Percentiles rank a stretch among this genome's conserved stretches.
These are phyloP conservation scores for Strigomonas culicis DNA, from an alignment of 208 protist species.

Conservation along the genomic window DNA sequence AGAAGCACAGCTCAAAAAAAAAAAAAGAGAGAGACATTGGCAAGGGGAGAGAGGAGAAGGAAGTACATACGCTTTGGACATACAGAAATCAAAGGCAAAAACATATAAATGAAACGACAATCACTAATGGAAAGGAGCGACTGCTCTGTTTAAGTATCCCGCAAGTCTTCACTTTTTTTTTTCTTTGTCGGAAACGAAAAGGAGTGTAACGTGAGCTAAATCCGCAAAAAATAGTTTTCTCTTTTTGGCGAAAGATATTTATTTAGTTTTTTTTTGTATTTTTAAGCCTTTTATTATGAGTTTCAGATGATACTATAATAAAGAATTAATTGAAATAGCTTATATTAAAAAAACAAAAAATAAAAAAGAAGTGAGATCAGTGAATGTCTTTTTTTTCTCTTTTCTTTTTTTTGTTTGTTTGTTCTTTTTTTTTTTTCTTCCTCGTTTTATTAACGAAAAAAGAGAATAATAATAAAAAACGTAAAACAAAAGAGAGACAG, in stretches of 20 bases:
- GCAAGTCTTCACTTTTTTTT: not conserved
- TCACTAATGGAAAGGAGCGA: not conserved
- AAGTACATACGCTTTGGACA: not conserved
- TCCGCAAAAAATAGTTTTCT: not conserved
- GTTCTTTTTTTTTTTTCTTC: not conserved
- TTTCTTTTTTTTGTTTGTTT: not conserved
- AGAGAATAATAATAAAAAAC: not conserved
- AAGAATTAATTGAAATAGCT: no score
- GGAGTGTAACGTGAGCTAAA: not conserved
- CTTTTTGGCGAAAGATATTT: conserved; percentile 8
- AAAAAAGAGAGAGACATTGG: no score
- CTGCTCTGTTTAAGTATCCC: no score
- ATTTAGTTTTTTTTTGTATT: conserved; percentile 1
- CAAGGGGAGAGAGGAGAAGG: not conserved
- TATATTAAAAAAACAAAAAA: not conserved
- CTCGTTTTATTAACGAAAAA: not conserved
- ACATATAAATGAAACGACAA: not conserved
- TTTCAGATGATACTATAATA: no score
- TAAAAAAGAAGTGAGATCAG: not conserved
- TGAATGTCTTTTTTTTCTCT: not conserved
- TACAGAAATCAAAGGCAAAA: not conserved
- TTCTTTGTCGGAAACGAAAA: not conserved
- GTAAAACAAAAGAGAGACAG: not conserved
- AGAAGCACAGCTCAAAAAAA: no score
- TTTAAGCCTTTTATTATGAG: no score